These are phyloP conservation scores for Suillus plorans DNA, from an alignment of 768 basidiomycete species.

Conservation along the genomic window DNA sequence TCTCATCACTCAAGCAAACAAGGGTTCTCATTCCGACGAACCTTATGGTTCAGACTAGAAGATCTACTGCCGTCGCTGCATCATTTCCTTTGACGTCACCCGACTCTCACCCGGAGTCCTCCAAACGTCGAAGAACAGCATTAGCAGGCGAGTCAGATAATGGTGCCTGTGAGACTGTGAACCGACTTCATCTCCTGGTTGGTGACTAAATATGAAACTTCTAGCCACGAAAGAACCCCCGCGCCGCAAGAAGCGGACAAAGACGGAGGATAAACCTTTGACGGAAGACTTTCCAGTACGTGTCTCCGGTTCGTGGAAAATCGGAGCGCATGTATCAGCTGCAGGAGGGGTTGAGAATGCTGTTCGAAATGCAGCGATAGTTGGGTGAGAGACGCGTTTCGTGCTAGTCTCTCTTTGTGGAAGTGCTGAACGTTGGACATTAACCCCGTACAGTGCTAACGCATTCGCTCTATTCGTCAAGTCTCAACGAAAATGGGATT, in stretches of 20 bases:
- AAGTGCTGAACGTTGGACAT: not conserved
- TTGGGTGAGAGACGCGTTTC: constrained; percentile 48
- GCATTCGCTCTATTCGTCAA: constrained; percentile 85
- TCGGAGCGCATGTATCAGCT: constrained; percentile 84
- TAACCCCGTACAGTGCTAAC: constrained; percentile 56
- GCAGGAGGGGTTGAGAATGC: constrained; percentile 79
- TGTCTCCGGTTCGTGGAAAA: constrained; percentile 51
- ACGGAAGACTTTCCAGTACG: constrained; percentile 32
- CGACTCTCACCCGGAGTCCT: not conserved
- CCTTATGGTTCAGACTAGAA: constrained; percentile 27
- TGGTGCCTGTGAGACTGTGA: not conserved
- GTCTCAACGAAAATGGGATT: constrained; percentile 80
- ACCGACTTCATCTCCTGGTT: no score
- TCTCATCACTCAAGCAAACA: not conserved
- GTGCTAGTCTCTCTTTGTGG: not conserved
- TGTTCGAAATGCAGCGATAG: constrained; percentile 63
- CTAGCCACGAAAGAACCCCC: not conserved
- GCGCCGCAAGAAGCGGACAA: constrained; percentile 13
- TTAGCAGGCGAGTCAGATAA: not conserved
- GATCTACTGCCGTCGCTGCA: constrained; percentile 4
- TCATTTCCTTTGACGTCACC: not conserved
- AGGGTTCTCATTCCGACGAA: not conserved
- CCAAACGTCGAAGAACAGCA: not conserved
- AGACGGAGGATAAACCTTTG: constrained; percentile 11
- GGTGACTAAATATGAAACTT: not conserved